Evolutionary conservation across 192 early-diverging fungal species (phyloP).

Genomic region (Backusella psychrophila): DNA sequence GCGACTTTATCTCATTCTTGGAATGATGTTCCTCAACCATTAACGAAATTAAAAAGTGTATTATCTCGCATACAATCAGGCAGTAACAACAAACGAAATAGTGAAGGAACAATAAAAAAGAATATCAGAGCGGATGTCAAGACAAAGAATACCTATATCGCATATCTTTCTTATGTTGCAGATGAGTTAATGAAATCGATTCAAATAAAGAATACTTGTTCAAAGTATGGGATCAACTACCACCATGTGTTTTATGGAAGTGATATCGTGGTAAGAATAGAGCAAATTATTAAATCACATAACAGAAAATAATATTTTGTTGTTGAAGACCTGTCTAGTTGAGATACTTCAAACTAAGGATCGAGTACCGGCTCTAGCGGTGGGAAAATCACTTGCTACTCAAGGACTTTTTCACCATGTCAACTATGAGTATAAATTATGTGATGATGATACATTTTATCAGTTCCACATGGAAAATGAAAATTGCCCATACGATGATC

Average conservation of each 20-base stretch:
- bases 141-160: conserved; percentile 53
- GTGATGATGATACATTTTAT: conserved; percentile 84
- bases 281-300: background rate
- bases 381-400: conserved; percentile 84
- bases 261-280: conserved; percentile 74
- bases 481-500: background rate
- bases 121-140: background rate
- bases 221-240: conserved; percentile 79
- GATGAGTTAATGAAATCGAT: conserved; percentile 57
- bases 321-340: conserved; percentile 49
- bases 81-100: background rate
- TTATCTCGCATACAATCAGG: conserved; percentile 1
- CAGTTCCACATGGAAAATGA: conserved; percentile 47
- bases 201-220: conserved; percentile 51
- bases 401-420: conserved; percentile 93
- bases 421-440: conserved; percentile 76
- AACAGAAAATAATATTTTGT: background rate
- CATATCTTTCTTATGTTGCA: conserved; percentile 70
- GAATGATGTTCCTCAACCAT: background rate
- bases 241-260: conserved; percentile 80
- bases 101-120: background rate
- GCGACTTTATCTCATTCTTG: background rate
- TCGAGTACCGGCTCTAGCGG: conserved; percentile 78
- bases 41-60: background rate
- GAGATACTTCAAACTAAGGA: conserved; percentile 78